A percentile compares a stretch with the other conserved stretches of the same genome.
Conservation (phyloP, 148 eudicot species). For the Camellia japonica region DNA sequence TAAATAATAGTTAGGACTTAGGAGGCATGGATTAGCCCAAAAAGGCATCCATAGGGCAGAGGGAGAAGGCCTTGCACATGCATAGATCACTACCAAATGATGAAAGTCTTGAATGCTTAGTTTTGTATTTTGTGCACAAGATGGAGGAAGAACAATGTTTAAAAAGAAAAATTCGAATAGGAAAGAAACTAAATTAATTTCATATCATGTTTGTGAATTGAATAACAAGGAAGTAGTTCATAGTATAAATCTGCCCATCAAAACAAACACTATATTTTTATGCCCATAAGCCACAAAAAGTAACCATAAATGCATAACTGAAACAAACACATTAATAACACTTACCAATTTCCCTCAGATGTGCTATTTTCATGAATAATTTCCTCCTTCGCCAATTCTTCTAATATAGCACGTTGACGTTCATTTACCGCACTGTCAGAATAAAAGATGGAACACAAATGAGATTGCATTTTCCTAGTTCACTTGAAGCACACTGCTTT, state of each 20-base stretch:
- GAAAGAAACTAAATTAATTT: conserved; percentile 9
- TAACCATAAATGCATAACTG: neutral
- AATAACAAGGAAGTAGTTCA: neutral
- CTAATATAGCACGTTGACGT: conserved; percentile 82
- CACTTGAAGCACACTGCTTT: neutral
- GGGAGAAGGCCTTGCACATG: neutral
- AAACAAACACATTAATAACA: neutral
- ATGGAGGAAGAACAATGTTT: neutral
- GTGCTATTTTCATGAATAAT: conserved; percentile 46
- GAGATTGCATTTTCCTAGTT: conserved; percentile 10
- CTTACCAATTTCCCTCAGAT: conserved; percentile 69
- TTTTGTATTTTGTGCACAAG: neutral
- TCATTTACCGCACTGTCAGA: conserved; percentile 66
- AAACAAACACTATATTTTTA: neutral
- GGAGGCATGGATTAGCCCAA: neutral
- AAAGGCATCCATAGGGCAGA: neutral
- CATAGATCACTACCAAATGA: neutral
- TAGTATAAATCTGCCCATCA: neutral
- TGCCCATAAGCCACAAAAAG: neutral
- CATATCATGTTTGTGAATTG: neutral
- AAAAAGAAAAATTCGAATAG: neutral
- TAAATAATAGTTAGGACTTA: neutral
- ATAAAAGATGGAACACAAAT: conserved; percentile 6
- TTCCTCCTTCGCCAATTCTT: conserved; percentile 84
- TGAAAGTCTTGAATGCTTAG: neutral